Percentiles rank a stretch among this genome's conserved stretches.
phyloP scores from a whole-genome alignment of 2,329 filamentous ascomycete genomes.

The Pyrenochaeta sp. region DNA sequence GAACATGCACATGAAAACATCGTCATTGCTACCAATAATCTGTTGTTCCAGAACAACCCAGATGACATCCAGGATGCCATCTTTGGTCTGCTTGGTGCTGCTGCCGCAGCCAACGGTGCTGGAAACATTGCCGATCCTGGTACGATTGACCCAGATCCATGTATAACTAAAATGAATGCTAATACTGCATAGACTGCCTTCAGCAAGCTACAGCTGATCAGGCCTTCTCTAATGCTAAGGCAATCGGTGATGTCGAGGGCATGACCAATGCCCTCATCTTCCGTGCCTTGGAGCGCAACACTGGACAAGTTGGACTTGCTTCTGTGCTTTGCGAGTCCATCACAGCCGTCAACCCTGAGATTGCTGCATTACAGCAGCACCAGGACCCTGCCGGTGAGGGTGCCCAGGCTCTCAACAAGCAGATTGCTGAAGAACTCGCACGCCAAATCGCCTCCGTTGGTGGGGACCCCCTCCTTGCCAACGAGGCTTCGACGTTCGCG shows the following conservation, averaged over 20 bases:
- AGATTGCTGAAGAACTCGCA: conserved; percentile 67
- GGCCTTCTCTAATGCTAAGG: conserved; percentile 68
- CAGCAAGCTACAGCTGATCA: conserved; percentile 67
- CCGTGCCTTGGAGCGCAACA: conserved; percentile 68
- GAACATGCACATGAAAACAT: conserved; percentile 65
- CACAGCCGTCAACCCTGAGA: conserved; percentile 69
- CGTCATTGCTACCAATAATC: conserved; percentile 55
- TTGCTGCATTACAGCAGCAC: conserved; percentile 70
- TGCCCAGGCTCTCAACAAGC: conserved; percentile 67
- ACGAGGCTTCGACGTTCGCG: conserved; percentile 69
- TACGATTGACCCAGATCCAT: conserved; percentile 13
- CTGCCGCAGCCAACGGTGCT: conserved; percentile 58
- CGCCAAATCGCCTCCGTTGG: conserved; percentile 68
- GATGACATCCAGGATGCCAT: conserved; percentile 59
- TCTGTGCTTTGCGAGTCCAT: conserved; percentile 66
- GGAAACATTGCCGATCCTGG: conserved; percentile 59
- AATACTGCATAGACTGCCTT: conserved; percentile 58
- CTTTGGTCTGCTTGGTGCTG: conserved; percentile 63
- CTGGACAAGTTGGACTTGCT: conserved; percentile 64
- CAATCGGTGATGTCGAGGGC: conserved; percentile 59
- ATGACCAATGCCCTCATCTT: conserved; percentile 65
- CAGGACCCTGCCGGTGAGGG: conserved; percentile 71
- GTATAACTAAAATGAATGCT: conserved; percentile 6
- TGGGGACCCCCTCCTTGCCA: conserved; percentile 68
- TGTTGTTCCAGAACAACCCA: conserved; percentile 59